phyloP scores from a whole-genome alignment of 371 early-diverging fungal genomes.

The Chytridiales sp. region DNA sequence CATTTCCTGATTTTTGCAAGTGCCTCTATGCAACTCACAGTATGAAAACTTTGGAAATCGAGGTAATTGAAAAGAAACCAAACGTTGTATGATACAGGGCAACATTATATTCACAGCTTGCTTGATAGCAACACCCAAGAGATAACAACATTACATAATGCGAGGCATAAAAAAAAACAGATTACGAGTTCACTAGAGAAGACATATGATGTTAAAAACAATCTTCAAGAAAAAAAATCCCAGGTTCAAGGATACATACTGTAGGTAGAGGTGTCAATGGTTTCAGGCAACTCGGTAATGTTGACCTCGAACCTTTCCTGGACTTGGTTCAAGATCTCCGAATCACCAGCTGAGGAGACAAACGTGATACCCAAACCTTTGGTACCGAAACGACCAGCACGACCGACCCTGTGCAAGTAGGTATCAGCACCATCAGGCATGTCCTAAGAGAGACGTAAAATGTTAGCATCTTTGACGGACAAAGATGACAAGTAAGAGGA shows the following conservation, averaged over 20 bases:
- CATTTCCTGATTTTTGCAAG: too few relatives aligned
- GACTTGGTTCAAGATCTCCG: slow-evolving; percentile 78
- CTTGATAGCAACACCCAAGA: neutral
- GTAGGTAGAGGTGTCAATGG: slow-evolving; percentile 65
- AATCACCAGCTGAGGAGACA: slow-evolving; percentile 88
- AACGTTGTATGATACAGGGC: neutral
- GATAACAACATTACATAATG: neutral
- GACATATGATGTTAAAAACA: neutral
- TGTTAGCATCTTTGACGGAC: neutral
- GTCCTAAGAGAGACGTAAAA: slow-evolving; percentile 51
- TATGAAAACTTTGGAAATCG: neutral
- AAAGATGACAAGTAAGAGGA: neutral
- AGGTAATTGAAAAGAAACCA: too few relatives aligned
- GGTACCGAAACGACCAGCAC: slow-evolving; percentile 99
- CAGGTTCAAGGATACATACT: slow-evolving; percentile 24
- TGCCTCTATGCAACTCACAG: slow-evolving; percentile 1
- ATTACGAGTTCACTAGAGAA: slow-evolving; percentile 18
- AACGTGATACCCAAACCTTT: slow-evolving; percentile 98
- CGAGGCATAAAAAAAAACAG: neutral
- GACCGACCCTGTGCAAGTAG: slow-evolving; percentile 97
- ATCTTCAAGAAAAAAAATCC: slow-evolving; percentile 1
- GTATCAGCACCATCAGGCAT: slow-evolving; percentile 93
- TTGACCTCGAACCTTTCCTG: slow-evolving; percentile 96
- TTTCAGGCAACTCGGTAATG: slow-evolving; percentile 83
- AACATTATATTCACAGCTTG: neutral